Evolutionary conservation across 345 rosid genomes (phyloP).

Genomic region (Bretschneidera sinensis): DNA sequence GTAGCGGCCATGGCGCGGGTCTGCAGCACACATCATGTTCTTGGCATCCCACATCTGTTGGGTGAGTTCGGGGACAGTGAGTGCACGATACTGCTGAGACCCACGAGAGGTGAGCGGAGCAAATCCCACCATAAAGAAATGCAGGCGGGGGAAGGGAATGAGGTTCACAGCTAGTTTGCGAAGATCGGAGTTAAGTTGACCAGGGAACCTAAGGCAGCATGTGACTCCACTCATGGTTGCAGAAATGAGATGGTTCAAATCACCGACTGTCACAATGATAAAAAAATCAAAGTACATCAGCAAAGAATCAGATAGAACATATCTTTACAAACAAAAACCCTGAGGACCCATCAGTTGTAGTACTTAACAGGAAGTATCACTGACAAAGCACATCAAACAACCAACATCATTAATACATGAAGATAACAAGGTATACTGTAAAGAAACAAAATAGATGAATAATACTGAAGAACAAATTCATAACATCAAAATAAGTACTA

Average conservation of each 20-base stretch:
- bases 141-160: conserved; percentile 45
- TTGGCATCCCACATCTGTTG: conserved; percentile 48
- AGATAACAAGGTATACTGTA: too few relatives aligned
- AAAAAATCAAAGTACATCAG: background rate
- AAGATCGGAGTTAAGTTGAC: conserved; percentile 50
- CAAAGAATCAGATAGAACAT: background rate
- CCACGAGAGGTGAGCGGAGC: conserved; percentile 47
- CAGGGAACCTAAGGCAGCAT: conserved; percentile 54
- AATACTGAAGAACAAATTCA: too few relatives aligned
- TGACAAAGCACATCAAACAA: too few relatives aligned
- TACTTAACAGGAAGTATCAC: too few relatives aligned
- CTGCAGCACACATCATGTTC: conserved; percentile 51
- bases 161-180: conserved; percentile 43
- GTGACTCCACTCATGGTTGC: conserved; percentile 55
- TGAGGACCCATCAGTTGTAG: too few relatives aligned
- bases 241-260: conserved; percentile 45
- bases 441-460: too few relatives aligned
- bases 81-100: conserved; percentile 38
- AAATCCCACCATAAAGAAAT: conserved; percentile 51
- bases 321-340: too few relatives aligned
- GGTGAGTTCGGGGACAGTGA: conserved; percentile 39
- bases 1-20: conserved; percentile 46
- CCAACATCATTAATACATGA: too few relatives aligned
- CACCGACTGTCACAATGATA: conserved; percentile 30
- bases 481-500: too few relatives aligned